Evolutionary conservation across 179 eudicot species (phyloP), one percentile per base, ranked within the genome.

Genomic region (Beta corolliflora): DNA sequence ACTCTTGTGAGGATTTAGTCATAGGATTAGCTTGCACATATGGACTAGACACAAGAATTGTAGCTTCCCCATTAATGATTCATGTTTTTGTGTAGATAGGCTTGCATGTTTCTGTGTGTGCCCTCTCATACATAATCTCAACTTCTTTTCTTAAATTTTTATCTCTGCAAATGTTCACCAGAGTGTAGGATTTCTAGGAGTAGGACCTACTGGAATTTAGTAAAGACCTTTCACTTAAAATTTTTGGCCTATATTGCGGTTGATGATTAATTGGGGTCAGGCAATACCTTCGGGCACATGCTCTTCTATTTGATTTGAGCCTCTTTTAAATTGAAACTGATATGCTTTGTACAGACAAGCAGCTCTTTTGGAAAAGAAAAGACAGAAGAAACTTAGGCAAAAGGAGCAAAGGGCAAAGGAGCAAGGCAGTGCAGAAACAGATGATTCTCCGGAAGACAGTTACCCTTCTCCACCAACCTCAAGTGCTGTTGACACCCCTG

Each of bases 351-450:
- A 7, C 79, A 97, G 98, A 91, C 95, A 88, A 91, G 95, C 95
- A 81, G 91, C 87, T 74, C 79, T 88, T 65, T 71, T 91, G 88
- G 99, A 94, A 80, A 94, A 86, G 90, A 93, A 93, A 84, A 88
- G 88, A 83, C 91, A 66, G 81, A 94, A 88, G 89, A 94, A 92
- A 85, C 93, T 96, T 68, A 83, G 96, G 75, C 99, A 90, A 86
- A 95, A 91, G 84, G 93, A 92, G 85, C 98, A 90, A 76, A 89
- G 88, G 84, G 89, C 79, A 67, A 96, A 85, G 86, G 91, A 88
- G 77, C 90, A 83, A 85, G 81, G 87, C 67, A 79, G 77, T 80
- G 88, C 64, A 52, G 91, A 86, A 82, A 84, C 70, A 61, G 80
- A 74, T 59, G 83, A 82, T 79, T 78, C 82, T n/a, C 85, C 82